Percentiles rank a stretch among this genome's conserved stretches.
phyloP scores from a whole-genome alignment of 2,329 filamentous ascomycete species.

The Claviceps monticola region DNA sequence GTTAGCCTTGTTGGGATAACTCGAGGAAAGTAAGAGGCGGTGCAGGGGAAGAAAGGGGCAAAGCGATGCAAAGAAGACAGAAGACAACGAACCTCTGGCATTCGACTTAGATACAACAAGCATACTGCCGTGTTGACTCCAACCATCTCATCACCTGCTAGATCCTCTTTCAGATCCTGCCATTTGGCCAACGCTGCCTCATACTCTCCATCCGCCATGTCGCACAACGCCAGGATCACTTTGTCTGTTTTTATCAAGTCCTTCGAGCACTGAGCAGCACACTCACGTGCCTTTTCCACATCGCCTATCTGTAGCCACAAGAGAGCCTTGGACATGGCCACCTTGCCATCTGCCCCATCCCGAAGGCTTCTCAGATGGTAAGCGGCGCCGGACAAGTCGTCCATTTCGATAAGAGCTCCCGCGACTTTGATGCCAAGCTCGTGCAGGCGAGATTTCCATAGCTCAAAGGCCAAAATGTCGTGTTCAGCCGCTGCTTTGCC shows the following conservation, averaged over 20 bases:
- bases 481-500: slow-evolving; percentile 28
- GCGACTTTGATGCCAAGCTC: slow-evolving; percentile 61
- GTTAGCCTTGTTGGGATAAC: neutral
- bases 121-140: slow-evolving; percentile 75
- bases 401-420: slow-evolving; percentile 67
- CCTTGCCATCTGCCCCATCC: slow-evolving; percentile 23
- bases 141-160: slow-evolving; percentile 49
- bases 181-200: slow-evolving; percentile 48
- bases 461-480: slow-evolving; percentile 38
- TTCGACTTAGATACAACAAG: slow-evolving; percentile 64
- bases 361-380: slow-evolving; percentile 53
- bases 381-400: slow-evolving; percentile 67
- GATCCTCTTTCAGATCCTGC: slow-evolving; percentile 31
- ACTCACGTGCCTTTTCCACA: slow-evolving; percentile 47
- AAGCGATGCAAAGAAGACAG: neutral
- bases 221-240: slow-evolving; percentile 53
- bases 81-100: slow-evolving; percentile 45
- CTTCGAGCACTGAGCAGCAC: slow-evolving; percentile 24
- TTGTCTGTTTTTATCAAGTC: slow-evolving; percentile 25
- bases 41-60: neutral
- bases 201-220: slow-evolving; percentile 68
- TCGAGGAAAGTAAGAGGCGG: too few species aligned
- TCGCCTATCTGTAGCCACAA: slow-evolving; percentile 72
- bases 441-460: slow-evolving; percentile 59
- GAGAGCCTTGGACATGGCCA: slow-evolving; percentile 42